phyloP scores from a whole-genome alignment of 345 rosid species.

The Rhodomyrtus tomentosa region DNA sequence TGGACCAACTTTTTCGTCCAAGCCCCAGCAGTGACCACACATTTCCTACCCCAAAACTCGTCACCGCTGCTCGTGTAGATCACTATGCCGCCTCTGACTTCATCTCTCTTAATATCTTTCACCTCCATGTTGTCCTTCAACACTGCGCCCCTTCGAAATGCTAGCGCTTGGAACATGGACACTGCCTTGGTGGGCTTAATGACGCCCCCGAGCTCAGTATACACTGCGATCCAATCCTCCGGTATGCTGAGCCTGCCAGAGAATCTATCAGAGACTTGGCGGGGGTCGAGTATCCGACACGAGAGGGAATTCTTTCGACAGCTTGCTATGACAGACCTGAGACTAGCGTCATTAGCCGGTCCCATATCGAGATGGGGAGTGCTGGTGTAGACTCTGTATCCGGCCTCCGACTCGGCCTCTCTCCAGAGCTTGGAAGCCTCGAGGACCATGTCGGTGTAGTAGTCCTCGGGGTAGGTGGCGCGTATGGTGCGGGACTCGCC shows the following conservation, averaged over 20 bases:
- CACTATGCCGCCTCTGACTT: conserved; percentile 31
- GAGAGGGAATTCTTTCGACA: conserved; percentile 33
- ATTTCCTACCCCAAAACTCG: conserved; percentile 44
- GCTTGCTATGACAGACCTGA: conserved; percentile 28
- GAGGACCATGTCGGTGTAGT: conserved; percentile 48
- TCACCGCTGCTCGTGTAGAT: conserved; percentile 29
- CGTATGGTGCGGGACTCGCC: conserved; percentile 93
- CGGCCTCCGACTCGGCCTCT: conserved; percentile 56
- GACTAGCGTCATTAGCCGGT: conserved; percentile 29
- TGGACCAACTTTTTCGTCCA: conserved; percentile 61
- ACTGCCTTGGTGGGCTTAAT: conserved; percentile 88
- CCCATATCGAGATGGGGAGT: conserved; percentile 66
- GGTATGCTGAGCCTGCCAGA: conserved; percentile 49
- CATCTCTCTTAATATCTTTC: conserved; percentile 23
- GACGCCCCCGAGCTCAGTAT: conserved; percentile 56
- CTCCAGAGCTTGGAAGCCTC: conserved; percentile 56
- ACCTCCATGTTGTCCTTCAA: conserved; percentile 64
- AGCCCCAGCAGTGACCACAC: conserved; percentile 69
- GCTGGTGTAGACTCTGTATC: conserved; percentile 72
- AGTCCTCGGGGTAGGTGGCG: conserved; percentile 64
- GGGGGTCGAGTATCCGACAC: conserved; percentile 18
- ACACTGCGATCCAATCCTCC: conserved; percentile 56
- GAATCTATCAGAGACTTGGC: conserved; percentile 18
- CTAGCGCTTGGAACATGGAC: conserved; percentile 73
- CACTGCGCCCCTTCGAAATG: conserved; percentile 38